A percentile compares a stretch with the other conserved stretches of the same genome.
Conservation (phyloP, 805 yeast genomes). For the Monosporozyma aquatica region DNA sequence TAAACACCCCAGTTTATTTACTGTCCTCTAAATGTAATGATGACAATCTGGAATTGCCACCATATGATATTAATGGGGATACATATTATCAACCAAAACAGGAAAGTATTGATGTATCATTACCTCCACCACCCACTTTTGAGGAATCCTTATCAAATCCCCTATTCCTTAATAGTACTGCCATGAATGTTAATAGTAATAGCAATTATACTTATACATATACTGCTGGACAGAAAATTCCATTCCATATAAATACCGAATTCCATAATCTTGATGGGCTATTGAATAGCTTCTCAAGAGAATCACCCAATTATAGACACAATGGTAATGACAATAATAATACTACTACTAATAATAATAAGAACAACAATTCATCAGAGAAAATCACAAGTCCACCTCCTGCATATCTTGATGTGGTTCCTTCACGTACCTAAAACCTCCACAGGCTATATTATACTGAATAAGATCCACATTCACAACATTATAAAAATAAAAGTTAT, state of each 20-base stretch:
- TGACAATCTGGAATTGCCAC: constrained; percentile 34
- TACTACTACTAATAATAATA: no score
- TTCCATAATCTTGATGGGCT: background rate
- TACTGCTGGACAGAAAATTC: background rate
- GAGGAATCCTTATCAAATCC: constrained; percentile 52
- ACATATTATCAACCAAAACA: constrained; percentile 3
- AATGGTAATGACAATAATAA: background rate
- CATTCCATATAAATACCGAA: background rate
- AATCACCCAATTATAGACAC: constrained; percentile 1
- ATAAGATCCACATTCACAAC: no score
- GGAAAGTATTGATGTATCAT: constrained; percentile 15
- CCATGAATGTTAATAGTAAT: constrained; percentile 14
- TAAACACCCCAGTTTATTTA: constrained; percentile 62
- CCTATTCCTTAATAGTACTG: constrained; percentile 30
- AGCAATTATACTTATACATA: constrained; percentile 1
- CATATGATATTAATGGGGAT: constrained; percentile 19
- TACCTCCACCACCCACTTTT: constrained; percentile 39
- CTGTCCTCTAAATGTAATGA: constrained; percentile 36
- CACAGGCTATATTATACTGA: no score
- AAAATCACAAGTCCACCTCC: background rate
- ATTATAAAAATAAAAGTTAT: no score
- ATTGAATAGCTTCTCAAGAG: no score
- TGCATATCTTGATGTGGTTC: background rate
- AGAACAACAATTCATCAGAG: background rate
- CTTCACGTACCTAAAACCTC: no score